phyloP scores from a whole-genome alignment of 345 rosid genomes.

The Boechera stricta region DNA sequence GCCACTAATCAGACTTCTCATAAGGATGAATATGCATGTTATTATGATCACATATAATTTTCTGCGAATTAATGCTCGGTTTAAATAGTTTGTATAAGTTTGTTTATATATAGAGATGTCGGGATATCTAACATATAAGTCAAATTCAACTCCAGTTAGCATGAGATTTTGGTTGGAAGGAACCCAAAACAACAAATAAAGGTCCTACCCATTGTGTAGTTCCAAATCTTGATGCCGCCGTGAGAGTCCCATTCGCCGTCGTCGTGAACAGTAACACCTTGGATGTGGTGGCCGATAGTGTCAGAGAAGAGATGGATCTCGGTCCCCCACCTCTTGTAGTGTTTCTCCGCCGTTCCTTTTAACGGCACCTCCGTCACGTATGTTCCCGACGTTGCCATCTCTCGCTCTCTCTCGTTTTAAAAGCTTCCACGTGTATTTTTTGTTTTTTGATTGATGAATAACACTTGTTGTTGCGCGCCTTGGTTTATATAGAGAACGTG shows the following conservation, averaged over 20 bases:
- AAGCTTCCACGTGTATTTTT: not conserved
- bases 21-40: no score
- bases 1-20: not conserved
- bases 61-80: not conserved
- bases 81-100: not conserved
- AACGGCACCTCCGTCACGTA: not conserved
- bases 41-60: not conserved
- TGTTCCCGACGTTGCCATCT: not conserved
- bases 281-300: not conserved
- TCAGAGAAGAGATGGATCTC: not conserved
- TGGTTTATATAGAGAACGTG: not conserved
- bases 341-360: not conserved
- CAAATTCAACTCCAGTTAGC: no score
- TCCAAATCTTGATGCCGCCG: not conserved
- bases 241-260: constrained; percentile 1
- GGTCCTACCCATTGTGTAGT: not conserved
- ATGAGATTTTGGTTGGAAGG: no score
- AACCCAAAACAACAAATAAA: not conserved
- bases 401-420: not conserved
- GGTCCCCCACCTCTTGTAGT: not conserved
- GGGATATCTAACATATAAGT: no score
- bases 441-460: not conserved
- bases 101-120: no score
- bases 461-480: not conserved
- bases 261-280: not conserved